Evolutionary conservation across 2,329 filamentous ascomycete genomes (phyloP), one percentile per base, ranked within the genome.

Genomic region (Arthrinium phaeospermum): DNA sequence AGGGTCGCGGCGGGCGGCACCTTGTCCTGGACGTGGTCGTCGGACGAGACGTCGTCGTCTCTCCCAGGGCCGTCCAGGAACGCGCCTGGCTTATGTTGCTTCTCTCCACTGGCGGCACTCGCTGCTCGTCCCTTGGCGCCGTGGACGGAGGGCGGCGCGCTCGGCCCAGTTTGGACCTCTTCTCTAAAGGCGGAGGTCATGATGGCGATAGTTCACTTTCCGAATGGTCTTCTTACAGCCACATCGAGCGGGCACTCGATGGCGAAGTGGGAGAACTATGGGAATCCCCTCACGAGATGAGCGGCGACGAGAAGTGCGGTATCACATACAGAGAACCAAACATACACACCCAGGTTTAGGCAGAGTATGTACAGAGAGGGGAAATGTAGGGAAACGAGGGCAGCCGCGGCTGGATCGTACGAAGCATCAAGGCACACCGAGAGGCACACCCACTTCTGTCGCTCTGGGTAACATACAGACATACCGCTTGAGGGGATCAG

Each of bases 1-100:
- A 80, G 71, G 72, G 75, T 72, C 4, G 73, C 74, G 1, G 72
- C 75, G 0, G 69, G 74, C 22, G 74, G 71, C 16, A 72, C 30
- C 74, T 80, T 80, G 72, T 80, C 79, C 41, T 77, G 76, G 57
- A 80, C 77, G 61, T 80, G 77, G 53, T 79, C 78, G 19, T 46
- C 67, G 22, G 77, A 78, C 37, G 78, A 79, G 34, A 41, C 37
- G 37, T 67, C 72, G 34, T 76, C 78, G 41, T 64, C 57, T 24
- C 57, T 34, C 34, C 57, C 57, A 12, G 57, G 57, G 1, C 57
- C 57, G 10, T 64, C 34, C 4, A 64, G 57, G 22, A 64, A 64
- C 57, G 57, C 41, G 34, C 57, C 57, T 14, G 57, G 57, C 30
- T 49, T 1, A 5, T 19, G 45, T 4, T 47, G 19, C 46, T 64